Percentiles rank a stretch among this genome's conserved stretches.
Conservation (phyloP, 164 flowering plant genomes). For the Vitis rotundifolia region DNA sequence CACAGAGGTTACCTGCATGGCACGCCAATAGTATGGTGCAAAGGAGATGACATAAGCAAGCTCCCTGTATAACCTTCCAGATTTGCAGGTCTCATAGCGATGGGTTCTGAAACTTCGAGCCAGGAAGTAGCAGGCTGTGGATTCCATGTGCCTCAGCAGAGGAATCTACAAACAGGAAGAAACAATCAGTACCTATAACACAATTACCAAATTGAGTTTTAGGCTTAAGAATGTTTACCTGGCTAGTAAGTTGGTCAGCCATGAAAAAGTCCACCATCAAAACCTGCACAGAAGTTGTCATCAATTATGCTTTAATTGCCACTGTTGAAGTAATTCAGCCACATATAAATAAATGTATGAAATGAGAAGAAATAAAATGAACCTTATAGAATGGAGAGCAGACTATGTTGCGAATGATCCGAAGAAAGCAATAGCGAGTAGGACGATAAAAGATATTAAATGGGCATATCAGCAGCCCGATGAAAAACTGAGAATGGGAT, state of each 20-base stretch:
- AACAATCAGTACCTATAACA: background rate
- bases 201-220: background rate
- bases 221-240: constrained; percentile 47
- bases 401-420: constrained; percentile 76
- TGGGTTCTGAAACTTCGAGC: constrained; percentile 75
- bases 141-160: constrained; percentile 85
- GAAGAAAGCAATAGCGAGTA: constrained; percentile 78
- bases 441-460: constrained; percentile 81
- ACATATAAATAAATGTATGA: too few species aligned
- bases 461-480: constrained; percentile 76
- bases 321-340: background rate
- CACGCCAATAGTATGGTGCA: constrained; percentile 95
- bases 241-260: constrained; percentile 99
- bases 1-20: constrained; percentile 77
- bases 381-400: constrained; percentile 97
- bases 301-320: background rate
- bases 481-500: constrained; percentile 42
- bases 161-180: constrained; percentile 57
- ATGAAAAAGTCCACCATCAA: constrained; percentile 93
- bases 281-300: constrained; percentile 49
- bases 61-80: constrained; percentile 71
- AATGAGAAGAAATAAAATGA: background rate
- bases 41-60: constrained; percentile 90
- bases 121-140: constrained; percentile 82
- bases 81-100: constrained; percentile 56